These are phyloP conservation scores for Fusarium sp. DNA, from an alignment of 2,329 filamentous ascomycete genomes.

Conservation along the genomic window DNA sequence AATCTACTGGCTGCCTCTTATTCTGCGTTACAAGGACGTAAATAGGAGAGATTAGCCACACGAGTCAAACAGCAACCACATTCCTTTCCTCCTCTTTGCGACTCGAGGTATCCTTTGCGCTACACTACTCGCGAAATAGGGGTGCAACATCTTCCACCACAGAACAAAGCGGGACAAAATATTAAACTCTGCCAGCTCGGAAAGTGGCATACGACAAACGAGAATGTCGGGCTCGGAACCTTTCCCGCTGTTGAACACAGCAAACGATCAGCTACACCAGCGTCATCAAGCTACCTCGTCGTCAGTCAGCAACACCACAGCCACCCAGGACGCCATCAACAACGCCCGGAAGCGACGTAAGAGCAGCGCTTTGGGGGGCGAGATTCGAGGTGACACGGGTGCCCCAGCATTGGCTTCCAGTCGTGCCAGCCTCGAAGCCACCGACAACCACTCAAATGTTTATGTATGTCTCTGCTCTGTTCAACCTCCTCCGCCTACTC, in stretches of 20 bases:
- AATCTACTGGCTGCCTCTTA: conserved; percentile 1
- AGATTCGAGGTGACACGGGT: conserved; percentile 67
- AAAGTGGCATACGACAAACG: background rate
- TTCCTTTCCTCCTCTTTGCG: conserved; percentile 11
- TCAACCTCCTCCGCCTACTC: background rate
- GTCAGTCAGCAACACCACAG: conserved; percentile 36
- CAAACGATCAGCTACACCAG: conserved; percentile 61
- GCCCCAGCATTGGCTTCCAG: conserved; percentile 66
- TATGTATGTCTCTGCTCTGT: conserved; percentile 25
- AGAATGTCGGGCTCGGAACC: conserved; percentile 63
- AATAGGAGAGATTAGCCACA: background rate
- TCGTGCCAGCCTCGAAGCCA: conserved; percentile 57
- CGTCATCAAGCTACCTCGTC: conserved; percentile 43
- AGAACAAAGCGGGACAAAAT: conserved; percentile 1
- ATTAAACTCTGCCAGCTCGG: background rate
- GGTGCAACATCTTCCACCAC: conserved; percentile 20
- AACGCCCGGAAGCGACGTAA: conserved; percentile 63
- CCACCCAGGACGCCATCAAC: conserved; percentile 49
- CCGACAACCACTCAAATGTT: conserved; percentile 30
- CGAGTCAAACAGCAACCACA: background rate
- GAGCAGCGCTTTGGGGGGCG: conserved; percentile 65
- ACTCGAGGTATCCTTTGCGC: background rate
- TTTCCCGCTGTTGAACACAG: conserved; percentile 65
- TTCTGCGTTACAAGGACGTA: background rate
- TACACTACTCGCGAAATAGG: conserved; percentile 25